These are phyloP conservation scores for Prunus yedoensis DNA, from an alignment of 331 rosid species.

Conservation along the genomic window DNA sequence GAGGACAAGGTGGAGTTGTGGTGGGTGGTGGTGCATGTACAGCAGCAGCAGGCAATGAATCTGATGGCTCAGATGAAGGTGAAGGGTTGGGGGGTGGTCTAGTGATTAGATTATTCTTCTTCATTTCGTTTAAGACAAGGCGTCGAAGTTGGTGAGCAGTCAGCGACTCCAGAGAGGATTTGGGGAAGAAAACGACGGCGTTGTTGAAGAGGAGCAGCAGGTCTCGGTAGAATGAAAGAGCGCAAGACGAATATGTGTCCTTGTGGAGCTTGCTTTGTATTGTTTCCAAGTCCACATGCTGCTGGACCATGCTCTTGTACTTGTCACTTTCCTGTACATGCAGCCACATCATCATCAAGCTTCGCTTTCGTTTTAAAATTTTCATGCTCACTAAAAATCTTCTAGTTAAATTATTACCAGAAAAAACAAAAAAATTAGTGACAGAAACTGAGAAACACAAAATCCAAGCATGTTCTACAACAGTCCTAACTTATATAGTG, in stretches of 20 bases:
- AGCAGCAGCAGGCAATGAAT: conserved; percentile 5
- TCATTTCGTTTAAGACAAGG: conserved; percentile 41
- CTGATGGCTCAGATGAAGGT: conserved; percentile 15
- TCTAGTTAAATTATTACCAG: too few species aligned
- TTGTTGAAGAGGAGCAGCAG: conserved; percentile 64
- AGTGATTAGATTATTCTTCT: conserved; percentile 29
- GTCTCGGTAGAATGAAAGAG: conserved; percentile 54
- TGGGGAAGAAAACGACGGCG: conserved; percentile 55
- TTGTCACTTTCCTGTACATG: conserved; percentile 45
- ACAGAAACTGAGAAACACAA: too few species aligned
- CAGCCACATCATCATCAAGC: background rate
- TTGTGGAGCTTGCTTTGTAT: conserved; percentile 46
- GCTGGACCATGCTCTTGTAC: conserved; percentile 52
- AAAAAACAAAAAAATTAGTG: too few species aligned
- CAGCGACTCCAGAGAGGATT: conserved; percentile 44
- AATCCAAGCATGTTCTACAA: too few species aligned
- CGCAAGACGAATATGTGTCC: conserved; percentile 49
- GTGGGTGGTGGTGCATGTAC: conserved; percentile 11
- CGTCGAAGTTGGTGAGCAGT: conserved; percentile 45
- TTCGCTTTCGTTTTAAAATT: background rate
- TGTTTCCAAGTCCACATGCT: conserved; percentile 59
- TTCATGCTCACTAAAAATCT: background rate
- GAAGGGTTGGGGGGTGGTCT: conserved; percentile 28
- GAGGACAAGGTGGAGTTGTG: conserved; percentile 1
- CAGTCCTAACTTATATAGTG: too few species aligned